These are phyloP conservation scores for Suaeda aralocaspica DNA, from an alignment of 148 eudicot species.

Conservation along the genomic window DNA sequence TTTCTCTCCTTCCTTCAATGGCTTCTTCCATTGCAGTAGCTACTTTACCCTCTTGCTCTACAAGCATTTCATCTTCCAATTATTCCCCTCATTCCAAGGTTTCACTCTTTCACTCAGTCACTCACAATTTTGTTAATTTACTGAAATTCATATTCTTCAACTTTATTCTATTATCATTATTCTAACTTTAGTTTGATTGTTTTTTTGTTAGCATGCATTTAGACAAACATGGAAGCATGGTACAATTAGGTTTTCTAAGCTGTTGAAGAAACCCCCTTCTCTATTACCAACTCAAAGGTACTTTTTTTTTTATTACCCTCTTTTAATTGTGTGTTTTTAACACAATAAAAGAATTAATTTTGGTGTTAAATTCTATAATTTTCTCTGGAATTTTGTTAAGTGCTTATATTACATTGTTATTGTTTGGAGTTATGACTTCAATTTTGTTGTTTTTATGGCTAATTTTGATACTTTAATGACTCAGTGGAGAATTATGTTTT, in stretches of 20 bases:
- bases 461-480: too few relatives aligned
- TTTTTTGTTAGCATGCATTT: conserved; percentile 15
- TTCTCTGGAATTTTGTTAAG: not conserved
- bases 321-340: not conserved
- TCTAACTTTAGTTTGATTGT: not conserved
- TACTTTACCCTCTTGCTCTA: conserved; percentile 22
- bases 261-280: conserved; percentile 17
- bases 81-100: conserved; percentile 24
- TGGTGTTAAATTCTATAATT: not conserved
- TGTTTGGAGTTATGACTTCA: too few relatives aligned
- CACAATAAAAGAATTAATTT: not conserved
- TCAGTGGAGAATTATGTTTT: too few relatives aligned
- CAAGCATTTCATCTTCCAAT: conserved; percentile 15
- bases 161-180: not conserved
- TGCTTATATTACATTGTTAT: too few relatives aligned
- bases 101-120: conserved; percentile 11
- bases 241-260: conserved; percentile 9
- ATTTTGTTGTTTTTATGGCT: too few relatives aligned
- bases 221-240: conserved; percentile 26
- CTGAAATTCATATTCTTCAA: too few relatives aligned
- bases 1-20: conserved; percentile 24
- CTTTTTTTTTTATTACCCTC: not conserved
- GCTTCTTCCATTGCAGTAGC: conserved; percentile 33
- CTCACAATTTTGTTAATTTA: too few relatives aligned
- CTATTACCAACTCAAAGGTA: conserved; percentile 28